Percentiles rank a stretch among this genome's conserved stretches.
phyloP scores from a whole-genome alignment of 805 yeast species.

The Lachancea waltii region DNA sequence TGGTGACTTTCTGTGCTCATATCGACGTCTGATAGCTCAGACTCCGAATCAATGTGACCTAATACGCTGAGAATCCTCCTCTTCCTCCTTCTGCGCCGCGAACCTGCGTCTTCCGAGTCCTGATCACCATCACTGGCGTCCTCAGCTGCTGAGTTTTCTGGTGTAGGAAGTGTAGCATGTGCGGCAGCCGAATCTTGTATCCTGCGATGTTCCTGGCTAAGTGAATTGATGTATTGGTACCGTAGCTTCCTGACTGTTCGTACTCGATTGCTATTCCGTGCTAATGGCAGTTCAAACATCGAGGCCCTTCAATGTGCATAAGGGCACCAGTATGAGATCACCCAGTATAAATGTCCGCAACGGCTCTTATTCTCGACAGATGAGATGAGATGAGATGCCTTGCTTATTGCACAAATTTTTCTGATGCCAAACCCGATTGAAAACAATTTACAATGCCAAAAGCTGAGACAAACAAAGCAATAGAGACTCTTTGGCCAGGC shows the following conservation, averaged over 20 bases:
- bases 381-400: conserved; percentile 5
- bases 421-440: neutral
- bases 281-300: conserved; percentile 28
- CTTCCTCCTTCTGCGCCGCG: conserved; percentile 12
- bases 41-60: conserved; percentile 18
- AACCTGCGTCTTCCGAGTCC: conserved; percentile 6
- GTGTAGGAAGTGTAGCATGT: conserved; percentile 18
- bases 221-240: conserved; percentile 24
- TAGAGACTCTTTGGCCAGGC: too few species aligned
- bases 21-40: conserved; percentile 15
- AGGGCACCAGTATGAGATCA: too few species aligned
- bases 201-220: conserved; percentile 15
- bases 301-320: neutral
- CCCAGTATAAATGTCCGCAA: too few species aligned
- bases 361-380: neutral
- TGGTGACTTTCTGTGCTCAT: conserved; percentile 10
- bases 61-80: conserved; percentile 19
- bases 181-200: conserved; percentile 1
- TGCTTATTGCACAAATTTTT: conserved; percentile 1
- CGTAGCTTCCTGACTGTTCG: conserved; percentile 23
- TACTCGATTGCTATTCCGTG: conserved; percentile 12
- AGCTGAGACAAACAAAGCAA: too few species aligned
- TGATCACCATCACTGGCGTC: conserved; percentile 15
- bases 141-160: conserved; percentile 24
- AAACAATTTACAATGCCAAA: too few species aligned